Evolutionary conservation across 768 basidiomycete species (phyloP), one percentile per base, ranked within the genome.

Genomic region (Boletus tomentosulus): DNA sequence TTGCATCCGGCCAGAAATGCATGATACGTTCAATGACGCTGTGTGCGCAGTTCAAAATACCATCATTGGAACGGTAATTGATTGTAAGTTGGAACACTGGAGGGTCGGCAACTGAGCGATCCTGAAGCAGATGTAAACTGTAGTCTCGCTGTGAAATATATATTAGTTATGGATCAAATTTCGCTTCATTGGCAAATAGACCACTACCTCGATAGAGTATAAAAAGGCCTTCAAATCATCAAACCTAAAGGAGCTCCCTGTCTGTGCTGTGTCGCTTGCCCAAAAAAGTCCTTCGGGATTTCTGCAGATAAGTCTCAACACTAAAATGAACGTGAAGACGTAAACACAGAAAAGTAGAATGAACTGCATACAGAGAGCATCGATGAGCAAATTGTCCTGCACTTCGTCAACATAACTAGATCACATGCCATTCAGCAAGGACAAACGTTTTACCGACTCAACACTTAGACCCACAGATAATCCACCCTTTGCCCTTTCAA

Each of bases 241-340:
- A 61, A 90, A 90, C 12, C 82, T 72, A 58, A 90, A 90, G 0
- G 85, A 78, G 57, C 84, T 86, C 3, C 87, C 88, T 0, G 87
- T 86, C 58, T 90, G 88, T 0, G 88, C 86, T 0, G 88, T 89
- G 63, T 90, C 88, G 0, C 89, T 87, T 1, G 86, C 87, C 85
- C 86, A 89, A 57, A 89, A 85, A n/a, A 88, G 66, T 0, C 87
- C 87, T 50, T 86, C 72, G 0, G 80, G 76, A 60, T 88, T 87
- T 12, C 67, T 66, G 57, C 85, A 88, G n/a, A 89, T 63, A 0
- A 73, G 72, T 31, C 85, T 72, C 37, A 89, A 65, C 4, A 89
- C 87, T 89, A 53, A 24, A 25, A 10, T 1, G 27, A 11, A 49
- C 1, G 22, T 69, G 16, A 67, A 28, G 35, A 19, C 15, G 13